Conservation (phyloP, 345 rosid genomes). For the Erysimum cheiranthoides region DNA sequence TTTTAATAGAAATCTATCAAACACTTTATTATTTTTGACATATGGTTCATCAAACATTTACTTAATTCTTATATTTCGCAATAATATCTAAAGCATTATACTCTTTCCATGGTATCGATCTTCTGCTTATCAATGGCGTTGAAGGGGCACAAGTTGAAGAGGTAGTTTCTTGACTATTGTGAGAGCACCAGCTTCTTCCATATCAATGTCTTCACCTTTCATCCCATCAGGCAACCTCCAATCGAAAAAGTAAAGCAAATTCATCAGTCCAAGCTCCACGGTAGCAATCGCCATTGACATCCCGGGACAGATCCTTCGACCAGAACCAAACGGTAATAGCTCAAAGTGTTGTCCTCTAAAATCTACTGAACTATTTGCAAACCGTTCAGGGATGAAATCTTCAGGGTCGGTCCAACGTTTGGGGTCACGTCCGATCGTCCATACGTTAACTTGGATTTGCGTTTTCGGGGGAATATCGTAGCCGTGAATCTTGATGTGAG, state of each 20-base stretch:
- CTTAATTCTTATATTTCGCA: neutral
- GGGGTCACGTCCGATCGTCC: slow-evolving; percentile 59
- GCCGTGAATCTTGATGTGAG: slow-evolving; percentile 49
- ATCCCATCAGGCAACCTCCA: slow-evolving; percentile 41
- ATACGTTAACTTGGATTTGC: slow-evolving; percentile 52
- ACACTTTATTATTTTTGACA: too few species aligned
- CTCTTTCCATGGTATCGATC: neutral
- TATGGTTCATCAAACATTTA: too few species aligned
- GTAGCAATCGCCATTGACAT: slow-evolving; percentile 38
- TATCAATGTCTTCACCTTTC: slow-evolving; percentile 32
- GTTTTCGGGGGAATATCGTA: slow-evolving; percentile 57
- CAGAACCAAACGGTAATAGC: slow-evolving; percentile 58
- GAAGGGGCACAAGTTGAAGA: slow-evolving; percentile 36
- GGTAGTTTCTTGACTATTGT: slow-evolving; percentile 44
- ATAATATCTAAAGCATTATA: neutral
- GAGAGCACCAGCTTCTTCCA: slow-evolving; percentile 38
- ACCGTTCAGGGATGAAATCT: slow-evolving; percentile 61
- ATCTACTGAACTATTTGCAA: slow-evolving; percentile 46
- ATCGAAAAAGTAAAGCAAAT: slow-evolving; percentile 43
- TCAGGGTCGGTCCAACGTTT: slow-evolving; percentile 55
- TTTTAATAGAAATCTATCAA: too few species aligned
- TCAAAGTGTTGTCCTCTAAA: slow-evolving; percentile 52
- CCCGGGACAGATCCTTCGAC: slow-evolving; percentile 63
- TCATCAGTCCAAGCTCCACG: slow-evolving; percentile 28
- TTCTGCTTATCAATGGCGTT: neutral